Evolutionary conservation across 108 stramenopile genomes (phyloP).

Genomic region (Nitzschia sp.): DNA sequence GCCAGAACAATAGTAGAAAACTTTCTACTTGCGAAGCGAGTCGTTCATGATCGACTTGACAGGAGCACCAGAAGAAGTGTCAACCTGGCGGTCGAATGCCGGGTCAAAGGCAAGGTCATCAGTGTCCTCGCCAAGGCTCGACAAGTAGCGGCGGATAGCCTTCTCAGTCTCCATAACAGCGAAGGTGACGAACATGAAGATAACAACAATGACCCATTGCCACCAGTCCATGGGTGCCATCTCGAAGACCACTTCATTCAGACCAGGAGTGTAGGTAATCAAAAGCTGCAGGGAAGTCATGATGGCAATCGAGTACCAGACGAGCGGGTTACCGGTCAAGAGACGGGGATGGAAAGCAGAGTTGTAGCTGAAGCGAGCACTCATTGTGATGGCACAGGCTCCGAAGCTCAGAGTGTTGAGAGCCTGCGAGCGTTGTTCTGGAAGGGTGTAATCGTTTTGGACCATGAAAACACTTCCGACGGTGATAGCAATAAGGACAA

Average conservation of each 20-base stretch:
- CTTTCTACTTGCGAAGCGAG: not conserved
- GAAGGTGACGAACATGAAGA: slow-evolving; percentile 61
- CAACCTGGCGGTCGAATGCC: not conserved
- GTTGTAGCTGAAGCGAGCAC: slow-evolving; percentile 79
- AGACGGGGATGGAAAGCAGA: slow-evolving; percentile 57
- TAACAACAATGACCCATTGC: slow-evolving; percentile 65
- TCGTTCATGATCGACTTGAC: not conserved
- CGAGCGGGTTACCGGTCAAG: slow-evolving; percentile 64
- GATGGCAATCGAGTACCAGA: slow-evolving; percentile 57
- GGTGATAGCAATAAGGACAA: slow-evolving; percentile 49
- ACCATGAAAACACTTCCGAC: slow-evolving; percentile 60
- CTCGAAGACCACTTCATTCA: slow-evolving; percentile 74
- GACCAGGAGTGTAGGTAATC: slow-evolving; percentile 82
- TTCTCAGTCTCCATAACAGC: slow-evolving; percentile 86
- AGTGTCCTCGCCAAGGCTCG: slow-evolving; percentile 65
- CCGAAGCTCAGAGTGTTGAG: slow-evolving; percentile 83
- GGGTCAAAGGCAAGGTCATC: slow-evolving; percentile 53
- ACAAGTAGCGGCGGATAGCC: slow-evolving; percentile 68
- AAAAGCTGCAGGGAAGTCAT: slow-evolving; percentile 59
- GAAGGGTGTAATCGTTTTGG: slow-evolving; percentile 25
- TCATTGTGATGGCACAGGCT: slow-evolving; percentile 74
- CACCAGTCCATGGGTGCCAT: slow-evolving; percentile 78
- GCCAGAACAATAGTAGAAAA: too few relatives aligned
- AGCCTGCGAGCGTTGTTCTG: slow-evolving; percentile 49
- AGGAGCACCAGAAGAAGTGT: not conserved